Base-by-base conservation (phyloP, 345 rosid genomes). In the Gossypioides kirkii region DNA sequence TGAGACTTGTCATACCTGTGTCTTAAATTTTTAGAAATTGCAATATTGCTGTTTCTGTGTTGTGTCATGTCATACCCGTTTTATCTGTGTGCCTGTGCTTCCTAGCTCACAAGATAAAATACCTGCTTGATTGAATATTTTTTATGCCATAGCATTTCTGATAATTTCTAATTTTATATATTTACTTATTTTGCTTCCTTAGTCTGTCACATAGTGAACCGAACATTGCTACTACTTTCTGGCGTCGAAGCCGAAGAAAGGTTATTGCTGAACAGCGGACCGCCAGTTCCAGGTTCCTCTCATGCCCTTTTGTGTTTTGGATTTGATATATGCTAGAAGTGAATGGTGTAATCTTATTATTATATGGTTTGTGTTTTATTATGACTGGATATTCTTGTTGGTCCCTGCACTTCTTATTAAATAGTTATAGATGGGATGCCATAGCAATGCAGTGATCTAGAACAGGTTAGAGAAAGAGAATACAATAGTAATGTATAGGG, bases 211-310 rank as follows among this genome's bases (percentile, higher is more conserved):
- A 59, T 26, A 59, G 62, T 59, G 62, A 59, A 59, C 62, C 62
- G 6, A 59, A 59, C 17, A 58, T 25, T 25, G 62, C 62, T 25
- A 58, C 25, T 12, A 26, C 62, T 59, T 59, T 25, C 38, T 59
- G 62, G 62, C 41, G 62, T 26, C 62, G 62, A 25, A 59, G 62
- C 62, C 41, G 62, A 59, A 59, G 62, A 25, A 95, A 88, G 87
- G 92, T 85, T 80, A 90, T 90, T 83, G 90, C 91, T 26, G 98
- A 96, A 80, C 98, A 88, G 82, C 86, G 95, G 83, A 93, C 96
- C 80, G 95, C 93, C 76, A 87, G 94, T 87, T 93, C 97, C 76
- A 93, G 99, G 97, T 93, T 85, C 77, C 58, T 69, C 76, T 79
- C 76, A 74, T 77, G 72, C 64, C 17, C 62, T 59, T 58, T 25